Evolutionary conservation across 441 rosid genomes (phyloP), one percentile per base, ranked within the genome.

Genomic region (Populus trichocarpa): DNA sequence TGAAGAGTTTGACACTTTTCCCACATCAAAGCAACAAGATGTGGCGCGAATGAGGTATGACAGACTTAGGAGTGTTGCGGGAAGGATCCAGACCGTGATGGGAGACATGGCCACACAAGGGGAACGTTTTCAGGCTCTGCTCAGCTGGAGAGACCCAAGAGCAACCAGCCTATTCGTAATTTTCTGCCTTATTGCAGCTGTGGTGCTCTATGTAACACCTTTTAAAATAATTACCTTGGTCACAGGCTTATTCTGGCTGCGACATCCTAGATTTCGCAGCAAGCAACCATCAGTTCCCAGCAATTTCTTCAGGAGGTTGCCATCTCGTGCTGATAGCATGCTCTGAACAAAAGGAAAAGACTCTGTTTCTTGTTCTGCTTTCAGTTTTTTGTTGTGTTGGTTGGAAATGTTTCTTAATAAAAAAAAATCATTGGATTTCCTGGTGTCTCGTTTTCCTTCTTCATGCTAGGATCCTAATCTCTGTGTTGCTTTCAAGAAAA

Each of bases 131-230:
- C 87, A 84, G 74, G 86, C 90, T n/a, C 83, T 94, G 35, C 88
- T 94, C 35, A 90, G 98, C 87, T 94, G 97, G 98, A 78, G 97
- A 80, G 98, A 94, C 87, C 90, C 96, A 1, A 90, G 97, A 85
- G 98, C 98, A 25, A 93, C 97, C 53, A 83, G 93, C 20, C 80
- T 94, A 64, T 93, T 86, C 65, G 84, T 93, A 32, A 80, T 84
- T 50, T 93, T 94, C 86, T 94, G 97, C 80, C 87, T 94, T 59
- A 53, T 88, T 76, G 88, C 95, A n/a, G 97, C 97, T 13, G 40
- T 91, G 22, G 92, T 89, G 70, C 87, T 91, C 69, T 93, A 93
- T 57, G 85, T 91, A 53, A 85, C 95, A n/a, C 98, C 98, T 13
- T 89, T 95, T 22, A 87, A 84, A 81, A 89, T 86, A 42, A 87